Percentiles rank a stretch among this genome's conserved stretches.
These are phyloP conservation scores for Rhizoctonia solani DNA, from an alignment of 1,284 basidiomycete species.

Conservation along the genomic window DNA sequence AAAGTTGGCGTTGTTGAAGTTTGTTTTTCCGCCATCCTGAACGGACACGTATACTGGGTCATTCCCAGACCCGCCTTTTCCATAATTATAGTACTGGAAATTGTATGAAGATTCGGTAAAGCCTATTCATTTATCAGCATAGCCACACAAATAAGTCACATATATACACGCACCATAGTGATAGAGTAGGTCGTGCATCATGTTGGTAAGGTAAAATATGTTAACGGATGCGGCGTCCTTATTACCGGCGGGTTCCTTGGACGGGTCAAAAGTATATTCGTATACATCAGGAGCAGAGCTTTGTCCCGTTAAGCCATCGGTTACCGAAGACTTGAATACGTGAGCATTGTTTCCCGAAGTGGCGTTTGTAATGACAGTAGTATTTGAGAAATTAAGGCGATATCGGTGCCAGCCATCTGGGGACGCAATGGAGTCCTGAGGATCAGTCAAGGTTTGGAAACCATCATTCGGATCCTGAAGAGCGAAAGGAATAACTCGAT, in stretches of 20 bases:
- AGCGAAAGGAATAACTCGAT: conserved; percentile 25
- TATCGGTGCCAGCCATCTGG: conserved; percentile 17
- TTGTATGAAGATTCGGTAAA: conserved; percentile 48
- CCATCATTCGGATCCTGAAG: conserved; percentile 25
- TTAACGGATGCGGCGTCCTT: conserved; percentile 55
- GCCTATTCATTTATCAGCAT: conserved; percentile 49
- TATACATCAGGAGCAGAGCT: not conserved
- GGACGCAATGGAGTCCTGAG: conserved; percentile 24
- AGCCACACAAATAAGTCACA: too few species aligned
- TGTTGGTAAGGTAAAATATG: conserved; percentile 57
- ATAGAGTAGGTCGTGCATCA: conserved; percentile 46
- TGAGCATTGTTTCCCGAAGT: conserved; percentile 35
- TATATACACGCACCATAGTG: not conserved
- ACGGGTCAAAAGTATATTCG: conserved; percentile 51
- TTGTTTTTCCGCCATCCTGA: conserved; percentile 35
- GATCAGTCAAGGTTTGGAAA: conserved; percentile 10
- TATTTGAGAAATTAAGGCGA: too few species aligned
- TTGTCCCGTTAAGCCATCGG: not conserved
- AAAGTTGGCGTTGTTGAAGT: conserved; percentile 36
- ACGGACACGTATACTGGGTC: conserved; percentile 33
- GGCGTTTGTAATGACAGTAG: too few species aligned
- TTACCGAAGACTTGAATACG: conserved; percentile 43
- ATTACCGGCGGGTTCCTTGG: conserved; percentile 47
- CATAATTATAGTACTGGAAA: conserved; percentile 26
- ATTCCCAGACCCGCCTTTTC: conserved; percentile 32